Percentiles rank a stretch among this genome's conserved stretches.
Evolutionary conservation across 2,329 filamentous ascomycete genomes (phyloP).

Genomic region (Stenocarpella maydis): DNA sequence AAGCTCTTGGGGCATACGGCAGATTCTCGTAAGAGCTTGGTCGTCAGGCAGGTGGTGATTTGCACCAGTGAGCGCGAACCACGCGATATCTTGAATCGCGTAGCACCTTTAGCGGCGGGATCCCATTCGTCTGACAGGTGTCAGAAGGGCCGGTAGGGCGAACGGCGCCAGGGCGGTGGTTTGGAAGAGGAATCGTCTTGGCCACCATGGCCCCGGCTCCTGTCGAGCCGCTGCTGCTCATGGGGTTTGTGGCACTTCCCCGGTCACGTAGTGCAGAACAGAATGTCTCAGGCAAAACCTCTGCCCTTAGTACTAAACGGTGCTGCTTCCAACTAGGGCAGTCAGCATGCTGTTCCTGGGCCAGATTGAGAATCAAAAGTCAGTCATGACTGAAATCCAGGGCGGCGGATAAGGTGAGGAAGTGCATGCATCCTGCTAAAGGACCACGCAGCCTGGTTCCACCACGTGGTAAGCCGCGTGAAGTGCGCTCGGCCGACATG

Average conservation of each 20-base stretch:
- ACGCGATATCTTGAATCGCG: neutral
- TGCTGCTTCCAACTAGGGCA: neutral
- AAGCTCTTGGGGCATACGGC: neutral
- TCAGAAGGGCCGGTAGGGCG: neutral
- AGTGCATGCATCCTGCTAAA: neutral
- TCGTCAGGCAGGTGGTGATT: neutral
- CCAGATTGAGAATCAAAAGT: too few species aligned
- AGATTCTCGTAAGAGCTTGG: neutral
- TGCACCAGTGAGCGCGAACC: neutral
- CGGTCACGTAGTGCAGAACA: neutral
- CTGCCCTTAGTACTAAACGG: neutral
- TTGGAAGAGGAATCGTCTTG: neutral
- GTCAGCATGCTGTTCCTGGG: neutral
- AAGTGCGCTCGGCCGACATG: neutral
- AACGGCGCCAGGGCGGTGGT: neutral
- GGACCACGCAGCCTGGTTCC: neutral
- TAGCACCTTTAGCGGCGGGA: neutral
- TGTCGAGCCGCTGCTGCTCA: neutral
- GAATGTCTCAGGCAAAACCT: neutral
- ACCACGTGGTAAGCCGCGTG: neutral
- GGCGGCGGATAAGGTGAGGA: neutral
- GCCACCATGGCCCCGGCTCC: neutral
- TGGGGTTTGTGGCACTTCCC: too few species aligned
- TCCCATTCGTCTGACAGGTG: conserved; percentile 2
- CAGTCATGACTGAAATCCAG: too few species aligned